Evolutionary conservation across 441 rosid genomes (phyloP), one percentile per base, ranked within the genome.

Genomic region (Populus trichocarpa): DNA sequence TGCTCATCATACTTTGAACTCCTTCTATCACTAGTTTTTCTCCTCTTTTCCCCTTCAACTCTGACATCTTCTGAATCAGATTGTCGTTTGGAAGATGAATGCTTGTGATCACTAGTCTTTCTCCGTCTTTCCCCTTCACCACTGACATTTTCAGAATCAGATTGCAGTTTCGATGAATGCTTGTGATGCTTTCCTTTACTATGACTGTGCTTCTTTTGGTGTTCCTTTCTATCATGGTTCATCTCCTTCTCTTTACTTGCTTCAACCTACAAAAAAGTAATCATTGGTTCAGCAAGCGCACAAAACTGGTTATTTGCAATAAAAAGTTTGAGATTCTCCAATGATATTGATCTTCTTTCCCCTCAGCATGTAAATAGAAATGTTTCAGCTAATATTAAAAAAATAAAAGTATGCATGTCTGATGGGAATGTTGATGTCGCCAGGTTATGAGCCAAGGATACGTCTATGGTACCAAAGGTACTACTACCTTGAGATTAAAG

Each of bases 191-290:
- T 93, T 57, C 83, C 80, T 70, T 65, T 74, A 26, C 81, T 69
- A 32, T 74, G 85, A 28, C 66, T 81, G 75, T 85, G 83, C 87
- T 88, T 88, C 78, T 86, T 88, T 77, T 77, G 83, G 26, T 32
- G 81, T 74, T 88, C 87, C 80, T 82, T 87, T 73, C 83, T 83
- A 26, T 81, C 85, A 35, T 79, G 78, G 75, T 82, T 77, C 75
- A 88, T 85, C 46, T 84, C 89, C 81, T 84, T 83, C 76, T 76
- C 81, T 59, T 84, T 86, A 77, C 85, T 87, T 63, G 81, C 88
- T 83, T 83, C 86, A 69, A 80, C 93, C 97, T 91, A 73, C 69
- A 73, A 79, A 81, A 65, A 69, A 25, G 67, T 14, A 57, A 40
- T 32, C 18, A 53, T 14, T 28, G 28, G 66, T 23, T 25, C 50